Evolutionary conservation across 2,329 filamentous ascomycete species (phyloP), one percentile per base, ranked within the genome.

Genomic region (Dendrostoma leiphaemia): DNA sequence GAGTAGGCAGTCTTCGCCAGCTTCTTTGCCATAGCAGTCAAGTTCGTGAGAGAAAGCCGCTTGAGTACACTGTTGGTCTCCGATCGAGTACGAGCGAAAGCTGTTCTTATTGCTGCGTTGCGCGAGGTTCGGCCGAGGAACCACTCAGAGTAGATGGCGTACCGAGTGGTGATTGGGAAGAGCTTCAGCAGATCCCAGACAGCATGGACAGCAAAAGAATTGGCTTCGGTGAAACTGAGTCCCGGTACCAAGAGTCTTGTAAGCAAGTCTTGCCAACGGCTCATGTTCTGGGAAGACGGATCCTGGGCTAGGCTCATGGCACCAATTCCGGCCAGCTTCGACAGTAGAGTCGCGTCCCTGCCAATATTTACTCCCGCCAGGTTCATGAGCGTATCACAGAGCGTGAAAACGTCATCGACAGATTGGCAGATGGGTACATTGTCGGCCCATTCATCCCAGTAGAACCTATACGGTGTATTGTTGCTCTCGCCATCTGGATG

Each of bases 401-500:
- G 81, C 2, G 87, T 85, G 69, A 97, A 94, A 13, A 99, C 81
- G 66, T 99, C 94, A 59, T 97, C 91, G 6, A 96, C 84, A 2
- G 79, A 89, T 67, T 96, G 92, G 66, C 94, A 99, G 19, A 96
- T 75, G 0, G 94, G 95, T 43, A 99, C 80, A 60, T 94, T 96
- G 70, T 97, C 93, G 2, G 86, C 81, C 94, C 94, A 99, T 62
- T 97, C 94, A 56, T 96, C 91, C 86, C 94, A 97, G 70, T 99
- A 99, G 67, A 95, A 97, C 31, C 89, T 84, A 68, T 97, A 97
- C 49, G 89, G 83, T n/a, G 81, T 80, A 19, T 86, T 86, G 61
- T 91, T 90, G 51, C 85, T 86, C 24, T 84, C 84, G 64, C 94
- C 90, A 59, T 96, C 92, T 5, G 91, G 84, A 63, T 88, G 87